These are phyloP conservation scores for Amanita pallidorosea DNA, from an alignment of 768 basidiomycete species.

Conservation along the genomic window DNA sequence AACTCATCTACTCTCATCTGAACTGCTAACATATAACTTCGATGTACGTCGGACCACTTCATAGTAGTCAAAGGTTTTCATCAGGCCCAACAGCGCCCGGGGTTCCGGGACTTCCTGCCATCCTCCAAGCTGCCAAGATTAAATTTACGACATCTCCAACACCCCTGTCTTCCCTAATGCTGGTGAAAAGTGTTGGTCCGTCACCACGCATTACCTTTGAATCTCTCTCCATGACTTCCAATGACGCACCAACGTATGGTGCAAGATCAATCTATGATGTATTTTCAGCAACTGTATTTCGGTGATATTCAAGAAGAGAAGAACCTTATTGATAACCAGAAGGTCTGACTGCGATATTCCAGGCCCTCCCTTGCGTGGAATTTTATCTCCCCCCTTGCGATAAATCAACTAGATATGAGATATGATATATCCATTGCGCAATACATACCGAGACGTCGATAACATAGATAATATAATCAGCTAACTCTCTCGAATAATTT, in stretches of 20 bases:
- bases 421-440: background rate
- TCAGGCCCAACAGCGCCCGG: constrained; percentile 35
- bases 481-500: constrained; percentile 92
- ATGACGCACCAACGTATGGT: constrained; percentile 82
- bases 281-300: background rate
- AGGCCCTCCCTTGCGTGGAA: constrained; percentile 95
- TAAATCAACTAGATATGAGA: background rate
- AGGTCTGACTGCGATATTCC: constrained; percentile 96
- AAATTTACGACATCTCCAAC: constrained; percentile 76
- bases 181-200: constrained; percentile 88
- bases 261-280: constrained; percentile 78
- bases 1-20: no score
- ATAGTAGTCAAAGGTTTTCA: background rate
- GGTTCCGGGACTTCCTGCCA: constrained; percentile 64
- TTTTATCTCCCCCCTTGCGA: constrained; percentile 87
- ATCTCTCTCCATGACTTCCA: constrained; percentile 92
- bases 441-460: constrained; percentile 66
- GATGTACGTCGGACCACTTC: background rate
- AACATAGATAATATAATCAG: constrained; percentile 95
- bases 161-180: constrained; percentile 67
- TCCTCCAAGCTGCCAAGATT: constrained; percentile 82
- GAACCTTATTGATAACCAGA: constrained; percentile 89
- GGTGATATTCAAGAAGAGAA: constrained; percentile 1
- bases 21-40: background rate
- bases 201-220: constrained; percentile 89